These are phyloP conservation scores for Aspergillus brasiliensis DNA, from an alignment of 2,329 filamentous ascomycete genomes.

Conservation along the genomic window DNA sequence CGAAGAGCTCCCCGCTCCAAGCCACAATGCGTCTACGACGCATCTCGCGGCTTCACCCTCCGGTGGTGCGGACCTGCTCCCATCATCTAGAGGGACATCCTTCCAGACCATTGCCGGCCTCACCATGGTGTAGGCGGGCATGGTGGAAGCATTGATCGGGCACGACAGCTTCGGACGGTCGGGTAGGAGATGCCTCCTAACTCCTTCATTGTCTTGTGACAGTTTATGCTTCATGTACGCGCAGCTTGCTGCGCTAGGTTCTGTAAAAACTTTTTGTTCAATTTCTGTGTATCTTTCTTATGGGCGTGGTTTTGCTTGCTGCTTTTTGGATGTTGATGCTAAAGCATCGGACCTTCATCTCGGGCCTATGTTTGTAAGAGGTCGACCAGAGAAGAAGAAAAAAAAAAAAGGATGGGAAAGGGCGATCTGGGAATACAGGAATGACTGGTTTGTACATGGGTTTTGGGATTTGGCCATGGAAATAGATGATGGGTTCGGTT, in stretches of 20 bases:
- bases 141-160: not conserved
- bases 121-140: not conserved
- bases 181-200: not conserved
- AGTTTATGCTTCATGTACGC: not conserved
- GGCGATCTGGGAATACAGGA: not conserved
- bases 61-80: not conserved
- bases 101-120: not conserved
- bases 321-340: not conserved
- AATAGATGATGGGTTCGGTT: not conserved
- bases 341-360: not conserved
- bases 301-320: not conserved
- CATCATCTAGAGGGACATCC: not conserved
- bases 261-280: not conserved
- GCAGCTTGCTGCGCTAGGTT: not conserved
- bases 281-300: not conserved
- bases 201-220: not conserved
- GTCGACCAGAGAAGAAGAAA: not conserved
- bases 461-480: not conserved
- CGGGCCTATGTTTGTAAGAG: not conserved
- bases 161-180: not conserved
- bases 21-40: not conserved
- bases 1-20: not conserved
- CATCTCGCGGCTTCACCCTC: not conserved
- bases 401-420: not conserved
- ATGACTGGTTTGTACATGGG: constrained; percentile 1